phyloP scores from a whole-genome alignment of 805 yeast genomes.

The Kurtzmaniella fragi region DNA sequence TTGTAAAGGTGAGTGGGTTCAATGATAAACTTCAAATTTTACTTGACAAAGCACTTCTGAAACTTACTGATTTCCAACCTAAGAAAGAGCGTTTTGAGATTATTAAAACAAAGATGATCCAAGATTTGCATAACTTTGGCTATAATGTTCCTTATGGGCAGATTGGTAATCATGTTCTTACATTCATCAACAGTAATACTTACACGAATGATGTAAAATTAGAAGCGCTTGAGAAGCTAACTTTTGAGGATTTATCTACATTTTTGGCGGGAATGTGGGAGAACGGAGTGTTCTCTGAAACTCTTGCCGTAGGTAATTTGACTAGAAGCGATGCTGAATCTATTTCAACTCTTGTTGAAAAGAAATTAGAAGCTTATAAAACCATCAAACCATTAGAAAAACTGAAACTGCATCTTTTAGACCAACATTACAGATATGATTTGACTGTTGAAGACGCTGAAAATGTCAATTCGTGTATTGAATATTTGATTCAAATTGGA shows the following conservation, averaged over 20 bases:
- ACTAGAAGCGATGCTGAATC: constrained; percentile 48
- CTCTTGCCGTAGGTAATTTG: constrained; percentile 73
- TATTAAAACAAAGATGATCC: constrained; percentile 56
- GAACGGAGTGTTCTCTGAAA: constrained; percentile 61
- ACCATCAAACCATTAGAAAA: constrained; percentile 12
- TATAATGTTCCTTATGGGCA: constrained; percentile 76
- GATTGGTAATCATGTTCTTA: constrained; percentile 56
- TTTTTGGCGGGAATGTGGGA: constrained; percentile 24
- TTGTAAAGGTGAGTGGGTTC: constrained; percentile 68
- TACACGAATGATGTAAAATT: constrained; percentile 64
- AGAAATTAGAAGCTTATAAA: constrained; percentile 19
- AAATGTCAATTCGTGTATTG: constrained; percentile 81
- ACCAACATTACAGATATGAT: constrained; percentile 41
- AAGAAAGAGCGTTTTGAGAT: constrained; percentile 58
- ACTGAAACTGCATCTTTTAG: too few species aligned
- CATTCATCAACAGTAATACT: constrained; percentile 65
- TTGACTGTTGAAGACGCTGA: constrained; percentile 52
- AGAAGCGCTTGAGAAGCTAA: constrained; percentile 38
- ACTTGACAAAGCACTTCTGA: constrained; percentile 53
- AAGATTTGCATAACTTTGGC: constrained; percentile 64
- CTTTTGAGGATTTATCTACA: constrained; percentile 42
- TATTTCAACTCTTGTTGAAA: constrained; percentile 40
- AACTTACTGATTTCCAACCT: constrained; percentile 47
- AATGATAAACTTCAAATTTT: constrained; percentile 73
- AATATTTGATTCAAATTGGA: constrained; percentile 69